Evolutionary conservation across 2,329 filamentous ascomycete species (phyloP).

Genomic region (Pezicula rhizophila): DNA sequence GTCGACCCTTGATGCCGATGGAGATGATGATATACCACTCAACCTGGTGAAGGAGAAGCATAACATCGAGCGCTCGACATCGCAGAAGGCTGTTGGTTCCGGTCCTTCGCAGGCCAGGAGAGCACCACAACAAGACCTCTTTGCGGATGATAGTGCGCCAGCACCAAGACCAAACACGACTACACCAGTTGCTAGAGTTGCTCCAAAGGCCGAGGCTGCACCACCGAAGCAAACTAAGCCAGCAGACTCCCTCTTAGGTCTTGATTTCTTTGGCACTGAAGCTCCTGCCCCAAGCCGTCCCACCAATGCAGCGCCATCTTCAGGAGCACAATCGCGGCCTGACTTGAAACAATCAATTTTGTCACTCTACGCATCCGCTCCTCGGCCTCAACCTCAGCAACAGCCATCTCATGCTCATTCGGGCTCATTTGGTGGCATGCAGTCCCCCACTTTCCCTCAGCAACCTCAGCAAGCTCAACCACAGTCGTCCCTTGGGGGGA

Average conservation of each 20-base stretch:
- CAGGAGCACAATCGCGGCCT: conserved; percentile 67
- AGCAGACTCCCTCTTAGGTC: conserved; percentile 78
- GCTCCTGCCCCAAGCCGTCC: conserved; percentile 68
- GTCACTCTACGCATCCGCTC: conserved; percentile 82
- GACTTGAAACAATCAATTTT: conserved; percentile 97
- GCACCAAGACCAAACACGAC: conserved; percentile 67
- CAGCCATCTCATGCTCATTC: conserved; percentile 49
- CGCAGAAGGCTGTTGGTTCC: conserved; percentile 24
- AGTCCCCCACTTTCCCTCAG: conserved; percentile 44
- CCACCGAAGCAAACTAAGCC: conserved; percentile 65
- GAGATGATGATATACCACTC: conserved; percentile 72
- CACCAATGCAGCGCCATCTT: conserved; percentile 69
- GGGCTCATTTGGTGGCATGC: conserved; percentile 62
- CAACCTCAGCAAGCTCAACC: conserved; percentile 23
- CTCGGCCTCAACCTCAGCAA: conserved; percentile 63
- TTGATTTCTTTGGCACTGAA: conserved; percentile 82
- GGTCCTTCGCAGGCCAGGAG: conserved; percentile 27
- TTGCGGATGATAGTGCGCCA: conserved; percentile 66
- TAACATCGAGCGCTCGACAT: conserved; percentile 46
- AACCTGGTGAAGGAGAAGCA: conserved; percentile 63
- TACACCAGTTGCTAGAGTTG: conserved; percentile 47
- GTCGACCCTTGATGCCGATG: conserved; percentile 74
- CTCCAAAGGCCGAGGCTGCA: conserved; percentile 57
- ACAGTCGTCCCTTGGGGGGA: conserved; percentile 39
- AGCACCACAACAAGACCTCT: conserved; percentile 66